Conservation (phyloP, 1,139 yeast genomes). For the Meyerozyma elateridarum region DNA sequence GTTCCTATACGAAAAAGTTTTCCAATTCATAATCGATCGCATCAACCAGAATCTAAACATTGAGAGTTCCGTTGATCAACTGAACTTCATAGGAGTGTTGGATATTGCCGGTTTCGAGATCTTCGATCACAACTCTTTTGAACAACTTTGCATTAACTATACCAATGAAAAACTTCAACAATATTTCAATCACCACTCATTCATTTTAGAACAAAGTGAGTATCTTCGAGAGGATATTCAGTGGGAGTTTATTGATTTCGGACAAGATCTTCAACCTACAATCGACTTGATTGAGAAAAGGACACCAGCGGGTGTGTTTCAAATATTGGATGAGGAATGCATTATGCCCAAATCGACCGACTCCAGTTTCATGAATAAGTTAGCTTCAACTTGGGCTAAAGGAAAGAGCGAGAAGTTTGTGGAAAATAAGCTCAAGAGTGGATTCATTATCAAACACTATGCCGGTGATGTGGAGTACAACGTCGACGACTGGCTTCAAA, state of each 20-base stretch:
- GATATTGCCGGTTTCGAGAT: slow-evolving; percentile 99
- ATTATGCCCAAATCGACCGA: slow-evolving; percentile 91
- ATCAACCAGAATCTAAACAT: slow-evolving; percentile 65
- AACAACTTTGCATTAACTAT: slow-evolving; percentile 92
- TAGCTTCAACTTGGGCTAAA: slow-evolving; percentile 57
- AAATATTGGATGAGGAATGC: slow-evolving; percentile 91
- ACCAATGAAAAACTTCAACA: slow-evolving; percentile 96
- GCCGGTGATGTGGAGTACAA: slow-evolving; percentile 94
- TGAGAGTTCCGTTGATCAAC: slow-evolving; percentile 17
- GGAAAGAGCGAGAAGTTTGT: slow-evolving; percentile 58
- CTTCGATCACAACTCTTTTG: slow-evolving; percentile 86
- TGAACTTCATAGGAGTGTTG: slow-evolving; percentile 80
- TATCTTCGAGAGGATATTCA: slow-evolving; percentile 88
- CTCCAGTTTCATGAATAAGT: slow-evolving; percentile 73
- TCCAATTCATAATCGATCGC: slow-evolving; percentile 69
- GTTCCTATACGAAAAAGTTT: slow-evolving; percentile 77
- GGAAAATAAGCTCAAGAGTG: slow-evolving; percentile 64
- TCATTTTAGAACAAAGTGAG: slow-evolving; percentile 94
- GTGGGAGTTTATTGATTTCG: slow-evolving; percentile 96
- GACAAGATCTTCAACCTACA: slow-evolving; percentile 93
- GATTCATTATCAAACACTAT: slow-evolving; percentile 83
- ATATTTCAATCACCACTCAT: slow-evolving; percentile 96
- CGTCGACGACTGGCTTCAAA: slow-evolving; percentile 89
- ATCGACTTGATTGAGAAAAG: slow-evolving; percentile 82
- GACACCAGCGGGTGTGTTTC: slow-evolving; percentile 80